Conservation (phyloP, 106 monocot species). For the Dendrobium nobile region DNA sequence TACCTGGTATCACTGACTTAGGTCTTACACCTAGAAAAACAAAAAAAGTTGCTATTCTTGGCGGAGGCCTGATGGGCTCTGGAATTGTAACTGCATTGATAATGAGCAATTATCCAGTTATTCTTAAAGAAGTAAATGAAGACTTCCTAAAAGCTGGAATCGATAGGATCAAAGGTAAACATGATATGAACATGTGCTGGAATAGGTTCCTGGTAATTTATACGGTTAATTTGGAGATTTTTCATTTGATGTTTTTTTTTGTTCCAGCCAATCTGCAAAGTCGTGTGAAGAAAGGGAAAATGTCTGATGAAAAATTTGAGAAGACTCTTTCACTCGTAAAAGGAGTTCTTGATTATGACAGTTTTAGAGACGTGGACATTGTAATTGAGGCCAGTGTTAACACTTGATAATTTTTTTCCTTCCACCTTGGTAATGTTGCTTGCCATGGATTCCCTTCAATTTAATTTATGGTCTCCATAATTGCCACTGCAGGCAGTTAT, state of each 20-base stretch:
- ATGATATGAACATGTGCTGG: neutral
- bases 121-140: conserved; percentile 96
- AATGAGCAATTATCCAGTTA: conserved; percentile 64
- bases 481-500: conserved; percentile 67
- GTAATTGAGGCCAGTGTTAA: conserved; percentile 24
- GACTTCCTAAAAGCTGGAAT: conserved; percentile 77
- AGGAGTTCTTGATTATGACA: conserved; percentile 28
- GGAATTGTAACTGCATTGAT: conserved; percentile 89
- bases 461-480: neutral
- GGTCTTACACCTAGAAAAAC: conserved; percentile 69
- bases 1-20: conserved; percentile 71
- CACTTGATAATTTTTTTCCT: neutral
- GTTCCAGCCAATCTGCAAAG: conserved; percentile 71
- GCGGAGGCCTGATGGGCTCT: conserved; percentile 97
- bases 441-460: neutral
- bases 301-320: conserved; percentile 25
- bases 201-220: neutral
- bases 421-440: neutral
- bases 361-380: conserved; percentile 30
- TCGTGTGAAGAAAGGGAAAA: conserved; percentile 25
- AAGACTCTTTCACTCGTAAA: conserved; percentile 19
- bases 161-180: conserved; percentile 72
- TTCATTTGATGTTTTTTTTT: neutral
- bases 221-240: neutral
- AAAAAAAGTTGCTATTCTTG: conserved; percentile 85